Evolutionary conservation across 1,284 basidiomycete species (phyloP).

Genomic region (Ganoderma leucocontextum): DNA sequence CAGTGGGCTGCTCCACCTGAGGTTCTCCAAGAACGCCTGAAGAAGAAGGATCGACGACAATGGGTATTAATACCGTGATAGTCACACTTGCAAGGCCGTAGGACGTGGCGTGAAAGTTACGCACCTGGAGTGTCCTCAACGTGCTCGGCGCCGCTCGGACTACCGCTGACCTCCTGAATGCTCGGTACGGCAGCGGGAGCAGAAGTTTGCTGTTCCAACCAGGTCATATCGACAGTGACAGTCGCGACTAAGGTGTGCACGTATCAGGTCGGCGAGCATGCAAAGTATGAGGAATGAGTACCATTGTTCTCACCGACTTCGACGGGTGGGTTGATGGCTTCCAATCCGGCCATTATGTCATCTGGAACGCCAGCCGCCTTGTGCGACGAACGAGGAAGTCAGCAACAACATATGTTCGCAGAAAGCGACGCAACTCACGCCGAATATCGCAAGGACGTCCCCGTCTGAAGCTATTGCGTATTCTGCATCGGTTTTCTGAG

Average conservation of each 20-base stretch:
- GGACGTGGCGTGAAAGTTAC: background rate
- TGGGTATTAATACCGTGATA: background rate
- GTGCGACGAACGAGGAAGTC: background rate
- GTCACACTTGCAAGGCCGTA: background rate
- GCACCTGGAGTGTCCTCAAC: background rate
- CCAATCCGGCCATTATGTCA: background rate
- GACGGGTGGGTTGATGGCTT: background rate
- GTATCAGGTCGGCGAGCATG: no score
- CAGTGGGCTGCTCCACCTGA: background rate
- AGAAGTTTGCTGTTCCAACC: background rate
- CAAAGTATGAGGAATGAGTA: background rate
- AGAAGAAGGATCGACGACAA: background rate
- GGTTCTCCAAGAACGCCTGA: background rate
- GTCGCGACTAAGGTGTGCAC: background rate
- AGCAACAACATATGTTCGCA: background rate
- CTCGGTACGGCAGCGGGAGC: background rate
- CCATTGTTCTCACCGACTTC: constrained; percentile 8
- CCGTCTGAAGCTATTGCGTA: constrained; percentile 8
- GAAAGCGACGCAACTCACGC: background rate
- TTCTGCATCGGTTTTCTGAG: background rate
- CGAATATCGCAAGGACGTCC: background rate
- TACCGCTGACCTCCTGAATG: background rate
- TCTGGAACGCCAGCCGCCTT: background rate
- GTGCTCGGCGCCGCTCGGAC: background rate
- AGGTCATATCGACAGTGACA: constrained; percentile 2